phyloP scores from a whole-genome alignment of 140 eudicot species.

The Oenanthe javanica region DNA sequence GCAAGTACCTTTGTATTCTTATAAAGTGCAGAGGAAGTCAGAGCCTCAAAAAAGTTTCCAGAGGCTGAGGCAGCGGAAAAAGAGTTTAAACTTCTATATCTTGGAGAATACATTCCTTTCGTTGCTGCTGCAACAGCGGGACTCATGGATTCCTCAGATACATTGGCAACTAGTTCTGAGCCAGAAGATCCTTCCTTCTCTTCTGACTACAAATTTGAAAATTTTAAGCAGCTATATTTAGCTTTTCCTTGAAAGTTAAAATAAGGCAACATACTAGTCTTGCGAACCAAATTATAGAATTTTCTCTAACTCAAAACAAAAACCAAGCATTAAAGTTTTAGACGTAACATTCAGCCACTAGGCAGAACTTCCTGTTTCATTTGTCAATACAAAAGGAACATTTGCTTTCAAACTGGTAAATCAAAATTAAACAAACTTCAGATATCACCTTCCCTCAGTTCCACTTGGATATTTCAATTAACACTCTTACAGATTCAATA shows the following conservation, averaged over 20 bases:
- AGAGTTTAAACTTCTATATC: constrained; percentile 59
- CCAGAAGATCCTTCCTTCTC: constrained; percentile 39
- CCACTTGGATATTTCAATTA: neutral
- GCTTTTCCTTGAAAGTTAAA: neutral
- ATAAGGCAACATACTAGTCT: neutral
- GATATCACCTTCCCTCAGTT: neutral
- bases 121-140: constrained; percentile 78
- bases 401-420: neutral
- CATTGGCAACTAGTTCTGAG: constrained; percentile 23
- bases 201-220: constrained; percentile 47
- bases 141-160: constrained; percentile 32
- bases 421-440: neutral
- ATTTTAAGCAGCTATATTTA: neutral
- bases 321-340: neutral
- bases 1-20: constrained; percentile 63
- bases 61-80: constrained; percentile 62
- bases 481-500: neutral
- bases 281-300: neutral
- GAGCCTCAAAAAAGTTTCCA: constrained; percentile 71
- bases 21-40: constrained; percentile 82
- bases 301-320: neutral
- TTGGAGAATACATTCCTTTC: constrained; percentile 62
- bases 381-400: neutral
- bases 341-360: neutral
- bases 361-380: neutral